Base-by-base conservation (phyloP, 2,329 filamentous ascomycete species). In the Coniochaeta sp. region DNA sequence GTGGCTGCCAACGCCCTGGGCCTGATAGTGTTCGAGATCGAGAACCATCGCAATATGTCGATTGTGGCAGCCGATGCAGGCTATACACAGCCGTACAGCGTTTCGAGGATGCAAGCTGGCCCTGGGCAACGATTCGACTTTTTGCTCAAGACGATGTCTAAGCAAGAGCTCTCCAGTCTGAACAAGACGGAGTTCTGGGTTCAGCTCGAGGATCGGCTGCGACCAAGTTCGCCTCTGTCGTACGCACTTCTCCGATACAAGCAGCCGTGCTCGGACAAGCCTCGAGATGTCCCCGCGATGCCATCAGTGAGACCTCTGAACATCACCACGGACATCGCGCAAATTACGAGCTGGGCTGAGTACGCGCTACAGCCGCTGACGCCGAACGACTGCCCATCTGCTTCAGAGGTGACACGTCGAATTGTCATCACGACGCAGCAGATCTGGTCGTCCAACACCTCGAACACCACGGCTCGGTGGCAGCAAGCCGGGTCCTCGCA, bases 11-110 rank as follows among this genome's bases (percentile, higher is more conserved):
- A 75, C 0, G 78, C 77, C 0, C 66, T 86, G n/a, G 81, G 78
- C 0, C 71, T 79, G 55, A 65, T 76, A 3, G 71, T 74, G 1
- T 57, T 83, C 3, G 79, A 69, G 0, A 75, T 87, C 38, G 79
- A 85, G 55, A 73, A 63, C 6, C 83, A 87, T 57, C 59, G 69
- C 2, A 66, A 76, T 12, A 61, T 86, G 33, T 74, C 72, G 0
- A 70, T 88, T 50, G 81, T 87, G 51, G 77, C 78, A 52, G 82
- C 78, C 0, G 84, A 87, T 56, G 78, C 77, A 54, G 75, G 74
- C 10, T 82, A 81, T 61, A 81, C 77, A 3, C 68, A 74, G 58
- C 73, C 76, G 35, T 40, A 40, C 16, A 10, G 35, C 0, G 66
- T 71, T 16, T 57, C 58, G 0, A 73, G 73, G 1, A 65, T 86